Evolutionary conservation across 2,329 filamentous ascomycete species (phyloP).

Genomic region (Talaromyces rugulosus): DNA sequence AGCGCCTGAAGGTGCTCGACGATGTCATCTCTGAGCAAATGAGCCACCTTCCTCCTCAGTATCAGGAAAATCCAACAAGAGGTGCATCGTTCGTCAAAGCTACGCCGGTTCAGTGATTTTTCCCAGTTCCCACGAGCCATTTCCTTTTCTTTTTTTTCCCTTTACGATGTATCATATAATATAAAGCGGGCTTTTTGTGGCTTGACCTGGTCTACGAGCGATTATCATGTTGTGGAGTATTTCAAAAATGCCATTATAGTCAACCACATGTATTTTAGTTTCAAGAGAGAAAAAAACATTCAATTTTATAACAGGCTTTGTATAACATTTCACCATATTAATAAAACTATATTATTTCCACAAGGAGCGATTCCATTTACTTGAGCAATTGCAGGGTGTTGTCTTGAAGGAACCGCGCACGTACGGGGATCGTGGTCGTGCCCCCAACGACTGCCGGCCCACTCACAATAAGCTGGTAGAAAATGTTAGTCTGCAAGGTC

Average conservation of each 20-base stretch:
- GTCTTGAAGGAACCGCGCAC: constrained; percentile 65
- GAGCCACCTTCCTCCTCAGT: constrained; percentile 17
- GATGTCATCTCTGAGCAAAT: constrained; percentile 43
- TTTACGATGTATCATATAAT: constrained; percentile 2
- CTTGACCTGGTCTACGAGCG: background rate
- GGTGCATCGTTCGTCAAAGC: constrained; percentile 17
- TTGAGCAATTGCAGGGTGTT: constrained; percentile 60
- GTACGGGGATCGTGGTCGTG: constrained; percentile 60
- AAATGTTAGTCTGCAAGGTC: background rate
- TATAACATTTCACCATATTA: background rate
- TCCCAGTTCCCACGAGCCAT: background rate
- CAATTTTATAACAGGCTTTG: background rate
- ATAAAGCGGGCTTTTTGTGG: background rate
- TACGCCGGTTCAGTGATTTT: background rate
- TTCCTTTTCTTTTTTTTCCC: background rate
- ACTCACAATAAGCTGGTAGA: constrained; percentile 60
- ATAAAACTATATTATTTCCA: background rate
- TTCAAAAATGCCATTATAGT: background rate
- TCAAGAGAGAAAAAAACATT: background rate
- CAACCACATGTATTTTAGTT: background rate
- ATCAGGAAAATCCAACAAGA: constrained; percentile 16
- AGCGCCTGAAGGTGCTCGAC: constrained; percentile 42
- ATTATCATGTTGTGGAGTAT: background rate
- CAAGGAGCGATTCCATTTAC: background rate
- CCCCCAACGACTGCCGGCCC: constrained; percentile 70